Conservation (phyloP, 805 yeast genomes). For the Cyberlindnera saturnus region DNA sequence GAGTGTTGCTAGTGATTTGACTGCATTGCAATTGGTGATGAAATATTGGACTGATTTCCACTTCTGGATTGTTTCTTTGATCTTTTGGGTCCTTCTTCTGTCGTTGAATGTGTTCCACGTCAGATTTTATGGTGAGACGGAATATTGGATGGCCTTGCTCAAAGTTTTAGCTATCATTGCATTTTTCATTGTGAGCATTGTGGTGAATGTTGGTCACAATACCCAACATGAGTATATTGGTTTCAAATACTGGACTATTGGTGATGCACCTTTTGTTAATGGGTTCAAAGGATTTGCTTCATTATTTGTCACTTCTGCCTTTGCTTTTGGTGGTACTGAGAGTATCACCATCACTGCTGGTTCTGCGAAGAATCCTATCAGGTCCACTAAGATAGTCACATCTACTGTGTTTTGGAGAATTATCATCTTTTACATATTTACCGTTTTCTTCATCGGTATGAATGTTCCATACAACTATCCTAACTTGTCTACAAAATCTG, state of each 20-base stretch:
- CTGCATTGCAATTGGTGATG: conserved; percentile 50
- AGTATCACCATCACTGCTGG: conserved; percentile 53
- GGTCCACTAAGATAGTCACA: conserved; percentile 47
- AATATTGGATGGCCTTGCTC: conserved; percentile 57
- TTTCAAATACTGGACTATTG: conserved; percentile 43
- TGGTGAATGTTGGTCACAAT: conserved; percentile 39
- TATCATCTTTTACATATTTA: conserved; percentile 40
- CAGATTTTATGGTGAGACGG: conserved; percentile 53
- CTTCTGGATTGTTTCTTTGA: conserved; percentile 49
- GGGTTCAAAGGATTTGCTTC: conserved; percentile 47
- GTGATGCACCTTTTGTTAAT: conserved; percentile 45
- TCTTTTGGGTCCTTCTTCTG: conserved; percentile 45
- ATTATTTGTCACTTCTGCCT: conserved; percentile 49
- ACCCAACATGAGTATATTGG: conserved; percentile 43
- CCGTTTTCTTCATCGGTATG: conserved; percentile 43
- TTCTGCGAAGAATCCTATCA: conserved; percentile 47
- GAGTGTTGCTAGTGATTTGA: conserved; percentile 50
- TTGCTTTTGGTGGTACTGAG: conserved; percentile 55
- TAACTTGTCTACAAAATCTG: conserved; percentile 44
- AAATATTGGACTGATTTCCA: conserved; percentile 45
- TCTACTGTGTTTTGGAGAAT: conserved; percentile 52
- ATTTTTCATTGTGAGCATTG: conserved; percentile 48
- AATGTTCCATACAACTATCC: conserved; percentile 48
- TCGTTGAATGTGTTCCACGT: conserved; percentile 44
- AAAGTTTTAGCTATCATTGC: conserved; percentile 58